Percentiles rank a stretch among this genome's conserved stretches.
Conservation (phyloP, 371 early-diverging fungal species). For the Funneliformis caledonium region DNA sequence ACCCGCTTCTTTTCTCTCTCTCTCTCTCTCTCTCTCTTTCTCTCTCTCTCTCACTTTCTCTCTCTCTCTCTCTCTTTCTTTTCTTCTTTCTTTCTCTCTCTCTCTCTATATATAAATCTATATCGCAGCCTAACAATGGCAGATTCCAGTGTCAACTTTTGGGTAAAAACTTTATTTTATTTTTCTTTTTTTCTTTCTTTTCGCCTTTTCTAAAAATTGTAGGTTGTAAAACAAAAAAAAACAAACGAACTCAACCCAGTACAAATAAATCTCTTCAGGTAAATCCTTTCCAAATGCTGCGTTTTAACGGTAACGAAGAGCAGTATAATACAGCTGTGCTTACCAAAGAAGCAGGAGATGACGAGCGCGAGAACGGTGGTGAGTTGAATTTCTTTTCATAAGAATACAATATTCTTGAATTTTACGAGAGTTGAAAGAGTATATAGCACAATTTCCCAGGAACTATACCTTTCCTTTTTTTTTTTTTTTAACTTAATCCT, state of each 20-base stretch:
- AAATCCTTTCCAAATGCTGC: constrained; percentile 36
- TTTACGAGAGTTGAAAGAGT: neutral
- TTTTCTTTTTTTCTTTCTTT: constrained; percentile 9
- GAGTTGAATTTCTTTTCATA: neutral
- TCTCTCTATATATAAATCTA: neutral
- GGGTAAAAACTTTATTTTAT: constrained; percentile 21
- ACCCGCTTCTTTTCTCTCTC: neutral
- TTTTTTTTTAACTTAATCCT: neutral
- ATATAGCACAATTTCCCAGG: neutral
- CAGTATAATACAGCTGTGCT: neutral
- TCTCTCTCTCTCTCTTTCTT: neutral
- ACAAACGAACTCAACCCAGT: constrained; percentile 23
- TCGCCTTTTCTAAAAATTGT: neutral
- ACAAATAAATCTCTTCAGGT: constrained; percentile 25
- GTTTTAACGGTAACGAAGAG: constrained; percentile 34
- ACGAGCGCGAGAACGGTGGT: constrained; percentile 38
- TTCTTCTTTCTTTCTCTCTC: neutral
- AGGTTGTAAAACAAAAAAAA: neutral
- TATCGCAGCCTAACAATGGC: constrained; percentile 18
- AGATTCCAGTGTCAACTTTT: constrained; percentile 33
- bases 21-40: neutral
- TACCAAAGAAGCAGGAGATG: constrained; percentile 22
- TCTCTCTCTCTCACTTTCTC: neutral
- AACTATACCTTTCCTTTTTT: neutral
- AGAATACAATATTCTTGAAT: neutral